Conservation (phyloP, 1,284 basidiomycete species). For the Melampsora americana region DNA sequence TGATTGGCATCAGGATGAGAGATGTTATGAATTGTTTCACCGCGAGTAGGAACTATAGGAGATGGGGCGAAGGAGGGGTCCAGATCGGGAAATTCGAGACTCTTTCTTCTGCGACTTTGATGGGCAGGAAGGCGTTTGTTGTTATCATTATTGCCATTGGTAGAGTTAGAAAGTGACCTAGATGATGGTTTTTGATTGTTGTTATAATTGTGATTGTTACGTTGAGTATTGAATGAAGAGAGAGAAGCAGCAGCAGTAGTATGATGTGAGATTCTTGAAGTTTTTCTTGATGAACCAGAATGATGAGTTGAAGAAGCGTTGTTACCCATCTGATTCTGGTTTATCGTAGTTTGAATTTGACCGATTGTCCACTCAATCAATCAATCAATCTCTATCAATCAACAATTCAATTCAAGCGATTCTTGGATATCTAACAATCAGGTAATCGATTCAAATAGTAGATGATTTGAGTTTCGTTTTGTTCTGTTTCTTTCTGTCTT, state of each 20-base stretch:
- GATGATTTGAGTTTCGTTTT: no score
- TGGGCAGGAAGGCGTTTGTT: not conserved
- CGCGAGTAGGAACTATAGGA: not conserved
- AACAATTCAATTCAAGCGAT: no score
- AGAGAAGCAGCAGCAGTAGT: conserved; percentile 1
- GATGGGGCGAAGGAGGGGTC: not conserved
- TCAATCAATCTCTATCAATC: no score
- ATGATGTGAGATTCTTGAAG: not conserved
- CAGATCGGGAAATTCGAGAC: conserved; percentile 23
- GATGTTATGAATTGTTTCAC: not conserved
- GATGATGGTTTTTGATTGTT: not conserved
- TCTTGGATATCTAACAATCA: no score
- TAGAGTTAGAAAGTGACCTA: not conserved
- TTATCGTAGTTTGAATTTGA: no score
- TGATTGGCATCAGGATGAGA: not conserved
- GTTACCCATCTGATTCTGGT: conserved; percentile 3
- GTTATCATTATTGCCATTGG: not conserved
- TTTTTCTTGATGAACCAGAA: not conserved
- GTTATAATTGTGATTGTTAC: not conserved
- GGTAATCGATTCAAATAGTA: no score
- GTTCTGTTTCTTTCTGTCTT: no score
- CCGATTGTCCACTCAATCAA: no score
- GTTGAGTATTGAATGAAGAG: not conserved
- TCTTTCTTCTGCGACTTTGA: not conserved
- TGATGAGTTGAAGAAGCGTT: not conserved